Base-by-base conservation (phyloP, 2,329 filamentous ascomycete species). In the Exophiala spinifera region DNA sequence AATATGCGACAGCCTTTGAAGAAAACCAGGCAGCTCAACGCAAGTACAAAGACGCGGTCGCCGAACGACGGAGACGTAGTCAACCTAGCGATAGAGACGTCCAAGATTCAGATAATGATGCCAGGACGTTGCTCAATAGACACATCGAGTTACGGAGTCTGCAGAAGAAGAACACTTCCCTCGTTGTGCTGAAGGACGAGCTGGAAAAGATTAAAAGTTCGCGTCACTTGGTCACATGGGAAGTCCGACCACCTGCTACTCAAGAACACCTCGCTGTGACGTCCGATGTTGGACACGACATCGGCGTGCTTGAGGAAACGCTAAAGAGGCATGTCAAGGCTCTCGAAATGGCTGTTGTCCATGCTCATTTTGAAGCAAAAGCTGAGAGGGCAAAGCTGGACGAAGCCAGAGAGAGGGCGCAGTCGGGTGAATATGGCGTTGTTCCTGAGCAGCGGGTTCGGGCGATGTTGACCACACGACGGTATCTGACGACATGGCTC, bases 291-390 rank as follows among this genome's bases (percentile, higher is more conserved):
- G 28, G 25, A 10, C 19, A 19, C 10, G 40, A 33, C 3, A 14
- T 48, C 4, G 8, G 34, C 15, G 11, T 14, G n/a, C 40, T 49
- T 13, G 17, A 20, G 17, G 43, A 42, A 31, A 46, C 28, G 3
- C 34, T 60, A 5, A 42, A 8, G 11, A 34, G 34, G 23, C 43
- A 20, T 20, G n/a, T 60, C 11, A 48, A 55, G 19, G 49, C 36
- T 42, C 58, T 64, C 14, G 60, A 64, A 43, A 28, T 57, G 28
- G 62, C 58, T 15, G 44, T 64, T n/a, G 51, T 63, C 13, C 46
- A 51, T 28, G 59, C 60, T n/a, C 52, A 53, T 20, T 47, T 51
- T n/a, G 47, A 60, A 45, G 50, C 55, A 3, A 54, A 44, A 42
- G 43, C 28, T 2, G 51, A 60, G 25, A 46, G 48, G 17, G 21